phyloP scores from a whole-genome alignment of 2,329 filamentous ascomycete species.

The Pochonia chlamydosporia region DNA sequence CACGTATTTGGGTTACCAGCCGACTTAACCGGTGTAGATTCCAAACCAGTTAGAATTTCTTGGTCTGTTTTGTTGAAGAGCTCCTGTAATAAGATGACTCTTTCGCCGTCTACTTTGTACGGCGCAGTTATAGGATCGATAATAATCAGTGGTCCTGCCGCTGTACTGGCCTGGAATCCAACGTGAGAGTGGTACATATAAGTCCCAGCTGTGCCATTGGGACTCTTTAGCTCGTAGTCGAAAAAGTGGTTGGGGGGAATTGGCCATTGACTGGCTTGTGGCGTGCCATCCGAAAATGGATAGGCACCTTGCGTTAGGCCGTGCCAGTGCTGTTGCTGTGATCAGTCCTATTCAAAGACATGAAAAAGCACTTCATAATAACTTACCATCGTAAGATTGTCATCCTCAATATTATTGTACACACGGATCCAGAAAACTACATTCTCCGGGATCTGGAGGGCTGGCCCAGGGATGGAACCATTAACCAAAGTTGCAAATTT shows the following conservation, averaged over 20 bases:
- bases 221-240: slow-evolving; percentile 57
- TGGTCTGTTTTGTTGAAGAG: slow-evolving; percentile 50
- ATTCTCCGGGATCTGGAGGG: slow-evolving; percentile 37
- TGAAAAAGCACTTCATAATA: neutral
- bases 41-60: slow-evolving; percentile 43
- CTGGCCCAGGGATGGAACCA: slow-evolving; percentile 46
- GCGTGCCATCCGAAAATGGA: slow-evolving; percentile 60
- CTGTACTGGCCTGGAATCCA: slow-evolving; percentile 54
- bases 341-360: neutral
- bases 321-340: slow-evolving; percentile 56
- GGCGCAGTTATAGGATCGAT: slow-evolving; percentile 39
- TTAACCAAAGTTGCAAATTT: slow-evolving; percentile 36
- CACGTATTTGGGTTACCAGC: slow-evolving; percentile 46
- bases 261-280: slow-evolving; percentile 57
- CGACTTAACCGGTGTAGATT: slow-evolving; percentile 46
- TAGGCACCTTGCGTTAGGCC: slow-evolving; percentile 49
- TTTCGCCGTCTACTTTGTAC: slow-evolving; percentile 58
- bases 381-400: slow-evolving; percentile 50
- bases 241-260: slow-evolving; percentile 57
- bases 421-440: slow-evolving; percentile 49
- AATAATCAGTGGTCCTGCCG: slow-evolving; percentile 53
- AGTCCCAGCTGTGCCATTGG: slow-evolving; percentile 49
- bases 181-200: slow-evolving; percentile 67
- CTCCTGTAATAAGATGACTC: slow-evolving; percentile 49
- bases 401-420: slow-evolving; percentile 47